Evolutionary conservation across 202 grass and related monocot species (phyloP).

Genomic region (Digitaria exilis): DNA sequence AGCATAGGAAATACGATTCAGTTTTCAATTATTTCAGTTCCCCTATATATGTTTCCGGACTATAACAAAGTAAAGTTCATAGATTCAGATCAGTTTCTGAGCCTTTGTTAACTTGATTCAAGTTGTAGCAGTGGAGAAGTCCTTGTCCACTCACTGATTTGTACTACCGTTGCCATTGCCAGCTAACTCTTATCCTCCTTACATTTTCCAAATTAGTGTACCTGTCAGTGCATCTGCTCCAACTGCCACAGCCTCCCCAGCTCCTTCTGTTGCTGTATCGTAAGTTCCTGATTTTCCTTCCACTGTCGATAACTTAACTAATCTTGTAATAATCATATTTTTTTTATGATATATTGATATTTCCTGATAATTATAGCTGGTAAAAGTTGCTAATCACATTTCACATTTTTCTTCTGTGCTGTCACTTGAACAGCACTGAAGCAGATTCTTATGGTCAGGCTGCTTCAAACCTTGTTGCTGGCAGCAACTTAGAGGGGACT

Average conservation of each 20-base stretch:
- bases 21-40: not conserved
- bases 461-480: slow-evolving; percentile 77
- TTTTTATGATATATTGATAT: slow-evolving; percentile 6
- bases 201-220: slow-evolving; percentile 46
- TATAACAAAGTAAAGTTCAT: not conserved
- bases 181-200: slow-evolving; percentile 37
- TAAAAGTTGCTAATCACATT: slow-evolving; percentile 6
- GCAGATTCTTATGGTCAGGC: slow-evolving; percentile 71
- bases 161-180: not conserved
- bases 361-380: slow-evolving; percentile 24
- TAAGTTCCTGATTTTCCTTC: slow-evolving; percentile 47
- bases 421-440: slow-evolving; percentile 62
- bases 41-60: not conserved
- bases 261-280: slow-evolving; percentile 57
- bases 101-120: not conserved
- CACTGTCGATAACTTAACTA: slow-evolving; percentile 13
- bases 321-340: slow-evolving; percentile 1
- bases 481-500: slow-evolving; percentile 69
- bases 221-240: slow-evolving; percentile 55
- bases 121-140: not conserved
- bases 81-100: not conserved
- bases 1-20: not conserved
- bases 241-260: slow-evolving; percentile 55
- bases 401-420: slow-evolving; percentile 2
- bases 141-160: not conserved